Conservation (phyloP, 768 basidiomycete genomes). For the Multifurca ochricompacta region DNA sequence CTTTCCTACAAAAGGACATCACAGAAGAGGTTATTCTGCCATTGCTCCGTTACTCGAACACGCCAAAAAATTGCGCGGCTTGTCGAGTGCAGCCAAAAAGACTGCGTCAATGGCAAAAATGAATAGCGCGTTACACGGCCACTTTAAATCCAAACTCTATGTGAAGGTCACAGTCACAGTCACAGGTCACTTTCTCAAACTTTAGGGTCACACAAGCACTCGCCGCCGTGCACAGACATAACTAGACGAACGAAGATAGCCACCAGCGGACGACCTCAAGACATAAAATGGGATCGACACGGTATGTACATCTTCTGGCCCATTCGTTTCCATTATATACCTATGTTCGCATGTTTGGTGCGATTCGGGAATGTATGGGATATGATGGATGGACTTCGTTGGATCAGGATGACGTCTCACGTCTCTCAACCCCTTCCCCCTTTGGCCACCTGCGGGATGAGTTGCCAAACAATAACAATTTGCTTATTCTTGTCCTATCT, state of each 20-base stretch:
- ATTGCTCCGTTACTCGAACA: slow-evolving; percentile 58
- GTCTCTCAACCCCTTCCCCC: background rate
- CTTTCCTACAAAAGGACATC: slow-evolving; percentile 9
- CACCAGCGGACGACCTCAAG: slow-evolving; percentile 24
- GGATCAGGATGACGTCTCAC: slow-evolving; percentile 16
- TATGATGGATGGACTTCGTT: slow-evolving; percentile 40
- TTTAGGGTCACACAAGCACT: slow-evolving; percentile 5
- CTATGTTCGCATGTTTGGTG: slow-evolving; percentile 18
- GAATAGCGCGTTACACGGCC: background rate
- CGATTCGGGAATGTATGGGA: slow-evolving; percentile 24
- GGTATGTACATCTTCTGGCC: slow-evolving; percentile 40
- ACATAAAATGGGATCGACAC: slow-evolving; percentile 72
- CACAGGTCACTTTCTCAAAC: slow-evolving; percentile 17
- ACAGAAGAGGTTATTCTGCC: slow-evolving; percentile 35
- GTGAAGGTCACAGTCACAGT: slow-evolving; percentile 10
- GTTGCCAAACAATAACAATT: background rate
- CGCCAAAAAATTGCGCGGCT: slow-evolving; percentile 28
- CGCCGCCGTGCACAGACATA: slow-evolving; percentile 3
- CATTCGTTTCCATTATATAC: background rate
- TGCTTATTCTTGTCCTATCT: slow-evolving; percentile 16
- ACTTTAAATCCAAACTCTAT: background rate
- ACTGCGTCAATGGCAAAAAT: slow-evolving; percentile 37
- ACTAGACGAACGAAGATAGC: slow-evolving; percentile 28
- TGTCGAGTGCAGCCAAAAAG: slow-evolving; percentile 40
- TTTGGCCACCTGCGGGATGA: background rate